Percentiles rank a stretch among this genome's conserved stretches.
phyloP scores from a whole-genome alignment of 306 rosid genomes.

The Lagenaria siceraria region DNA sequence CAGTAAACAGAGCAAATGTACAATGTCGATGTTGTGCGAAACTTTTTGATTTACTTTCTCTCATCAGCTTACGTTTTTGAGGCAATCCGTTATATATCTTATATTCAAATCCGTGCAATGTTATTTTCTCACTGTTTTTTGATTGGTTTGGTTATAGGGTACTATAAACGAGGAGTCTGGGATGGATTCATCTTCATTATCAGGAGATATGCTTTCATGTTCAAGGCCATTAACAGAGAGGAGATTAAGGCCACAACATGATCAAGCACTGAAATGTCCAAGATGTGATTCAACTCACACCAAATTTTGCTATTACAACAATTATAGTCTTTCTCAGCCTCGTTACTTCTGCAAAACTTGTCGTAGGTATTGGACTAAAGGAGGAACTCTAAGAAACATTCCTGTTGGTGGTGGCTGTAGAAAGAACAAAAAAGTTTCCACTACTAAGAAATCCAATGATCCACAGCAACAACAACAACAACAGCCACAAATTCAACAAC shows the following conservation, averaged over 20 bases:
- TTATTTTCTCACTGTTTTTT: background rate
- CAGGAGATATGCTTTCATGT: slow-evolving; percentile 63
- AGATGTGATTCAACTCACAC: slow-evolving; percentile 94
- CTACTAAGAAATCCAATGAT: slow-evolving; percentile 54
- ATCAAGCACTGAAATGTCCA: slow-evolving; percentile 78
- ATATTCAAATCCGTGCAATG: no score
- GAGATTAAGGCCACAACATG: slow-evolving; percentile 68
- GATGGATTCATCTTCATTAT: slow-evolving; percentile 67
- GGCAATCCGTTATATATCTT: no score
- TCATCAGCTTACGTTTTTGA: no score
- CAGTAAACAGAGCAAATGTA: background rate
- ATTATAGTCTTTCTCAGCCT: slow-evolving; percentile 93
- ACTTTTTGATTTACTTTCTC: no score
- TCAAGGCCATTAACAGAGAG: slow-evolving; percentile 67
- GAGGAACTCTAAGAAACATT: slow-evolving; percentile 89
- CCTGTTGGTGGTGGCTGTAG: slow-evolving; percentile 95
- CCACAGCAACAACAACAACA: background rate
- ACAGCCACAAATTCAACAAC: background rate
- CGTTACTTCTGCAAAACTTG: slow-evolving; percentile 96
- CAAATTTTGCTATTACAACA: slow-evolving; percentile 97
- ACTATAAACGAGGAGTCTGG: slow-evolving; percentile 59
- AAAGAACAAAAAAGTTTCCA: slow-evolving; percentile 70
- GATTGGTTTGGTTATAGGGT: slow-evolving; percentile 28
- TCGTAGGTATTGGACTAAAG: slow-evolving; percentile 95
- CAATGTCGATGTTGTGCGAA: background rate